phyloP scores from a whole-genome alignment of 1,139 yeast genomes.

The Petasospora fabianii region DNA sequence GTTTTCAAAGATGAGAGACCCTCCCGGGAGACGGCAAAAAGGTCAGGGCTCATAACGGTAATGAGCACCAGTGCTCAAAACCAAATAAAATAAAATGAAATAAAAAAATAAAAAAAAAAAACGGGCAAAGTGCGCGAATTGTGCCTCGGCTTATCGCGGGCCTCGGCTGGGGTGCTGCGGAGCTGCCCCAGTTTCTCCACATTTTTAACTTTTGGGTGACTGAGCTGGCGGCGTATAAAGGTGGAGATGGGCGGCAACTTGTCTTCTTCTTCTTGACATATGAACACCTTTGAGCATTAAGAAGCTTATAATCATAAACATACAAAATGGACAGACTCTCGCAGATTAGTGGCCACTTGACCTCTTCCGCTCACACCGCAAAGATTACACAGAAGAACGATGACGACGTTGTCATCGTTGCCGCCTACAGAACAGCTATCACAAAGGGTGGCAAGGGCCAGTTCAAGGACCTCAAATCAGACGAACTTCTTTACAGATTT shows the following conservation, averaged over 20 bases:
- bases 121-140: neutral
- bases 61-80: neutral
- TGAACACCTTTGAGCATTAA: too few species aligned
- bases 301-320: too few species aligned
- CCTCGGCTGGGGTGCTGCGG: neutral
- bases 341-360: conserved; percentile 56
- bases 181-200: neutral
- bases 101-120: too few species aligned
- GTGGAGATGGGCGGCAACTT: too few species aligned
- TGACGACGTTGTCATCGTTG: conserved; percentile 83
- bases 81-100: too few species aligned
- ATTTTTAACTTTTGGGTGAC: too few species aligned
- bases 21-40: neutral
- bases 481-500: conserved; percentile 65
- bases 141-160: neutral
- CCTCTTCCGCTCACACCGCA: conserved; percentile 30
- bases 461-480: conserved; percentile 73
- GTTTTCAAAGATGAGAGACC: neutral
- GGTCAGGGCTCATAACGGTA: neutral
- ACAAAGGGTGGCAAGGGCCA: conserved; percentile 83
- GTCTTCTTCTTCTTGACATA: too few species aligned
- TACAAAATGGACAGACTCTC: conserved; percentile 44
- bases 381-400: conserved; percentile 47
- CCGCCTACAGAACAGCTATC: conserved; percentile 86
- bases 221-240: too few species aligned